Evolutionary conservation across 2,329 filamentous ascomycete species (phyloP).

Genomic region (Byssoonygena ceratinophila): DNA sequence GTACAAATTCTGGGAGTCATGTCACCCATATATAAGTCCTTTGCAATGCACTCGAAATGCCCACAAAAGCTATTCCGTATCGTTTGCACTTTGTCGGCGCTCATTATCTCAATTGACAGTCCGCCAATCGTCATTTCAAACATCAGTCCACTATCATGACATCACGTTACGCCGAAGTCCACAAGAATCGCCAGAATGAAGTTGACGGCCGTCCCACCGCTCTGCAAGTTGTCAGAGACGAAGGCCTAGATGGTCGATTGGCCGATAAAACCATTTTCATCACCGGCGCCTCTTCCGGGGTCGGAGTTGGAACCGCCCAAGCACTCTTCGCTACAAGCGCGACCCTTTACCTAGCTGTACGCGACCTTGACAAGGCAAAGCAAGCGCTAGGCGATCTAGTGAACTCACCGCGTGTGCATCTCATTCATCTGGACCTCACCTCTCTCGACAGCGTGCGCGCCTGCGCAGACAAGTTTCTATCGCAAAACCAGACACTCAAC

Average conservation of each 20-base stretch:
- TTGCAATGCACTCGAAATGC: too few species aligned
- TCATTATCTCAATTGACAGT: background rate
- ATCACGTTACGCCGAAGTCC: background rate
- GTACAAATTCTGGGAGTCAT: too few species aligned
- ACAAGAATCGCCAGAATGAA: background rate
- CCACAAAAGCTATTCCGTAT: too few species aligned
- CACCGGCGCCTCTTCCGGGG: slow-evolving; percentile 28
- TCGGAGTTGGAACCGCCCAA: slow-evolving; percentile 30
- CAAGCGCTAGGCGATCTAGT: slow-evolving; percentile 22
- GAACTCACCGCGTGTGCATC: slow-evolving; percentile 17
- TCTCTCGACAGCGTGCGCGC: slow-evolving; percentile 25
- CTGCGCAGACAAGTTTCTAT: slow-evolving; percentile 23
- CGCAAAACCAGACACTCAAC: slow-evolving; percentile 26
- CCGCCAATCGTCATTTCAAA: too few species aligned
- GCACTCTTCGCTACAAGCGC: slow-evolving; percentile 28
- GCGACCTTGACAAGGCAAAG: slow-evolving; percentile 28
- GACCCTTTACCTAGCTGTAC: slow-evolving; percentile 35
- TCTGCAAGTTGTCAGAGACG: background rate
- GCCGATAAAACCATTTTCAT: slow-evolving; percentile 12
- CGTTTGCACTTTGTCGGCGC: too few species aligned
- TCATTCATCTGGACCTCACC: slow-evolving; percentile 27
- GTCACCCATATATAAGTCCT: too few species aligned
- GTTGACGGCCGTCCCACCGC: background rate
- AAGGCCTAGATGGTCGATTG: background rate
- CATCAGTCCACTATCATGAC: background rate